Evolutionary conservation across 345 rosid genomes (phyloP).

Genomic region (Viola odorata): DNA sequence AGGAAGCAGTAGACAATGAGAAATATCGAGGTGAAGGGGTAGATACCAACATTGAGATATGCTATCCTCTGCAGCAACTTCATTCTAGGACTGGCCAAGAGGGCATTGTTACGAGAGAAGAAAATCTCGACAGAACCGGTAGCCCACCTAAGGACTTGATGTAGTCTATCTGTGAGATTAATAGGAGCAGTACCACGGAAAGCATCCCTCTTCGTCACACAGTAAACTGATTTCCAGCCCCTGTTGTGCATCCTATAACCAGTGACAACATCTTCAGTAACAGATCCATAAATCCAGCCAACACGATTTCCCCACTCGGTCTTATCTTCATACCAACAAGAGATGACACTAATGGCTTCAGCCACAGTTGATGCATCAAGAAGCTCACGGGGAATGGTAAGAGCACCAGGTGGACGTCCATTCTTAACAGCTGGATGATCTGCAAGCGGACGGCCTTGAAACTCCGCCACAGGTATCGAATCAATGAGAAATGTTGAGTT

Average conservation of each 20-base stretch:
- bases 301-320: constrained; percentile 98
- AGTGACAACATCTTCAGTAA: constrained; percentile 96
- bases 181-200: constrained; percentile 96
- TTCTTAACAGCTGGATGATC: constrained; percentile 93
- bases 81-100: constrained; percentile 81
- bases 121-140: constrained; percentile 97
- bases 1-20: constrained; percentile 97
- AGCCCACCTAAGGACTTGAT: constrained; percentile 97
- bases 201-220: constrained; percentile 95
- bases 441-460: constrained; percentile 95
- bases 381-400: constrained; percentile 80
- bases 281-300: constrained; percentile 99
- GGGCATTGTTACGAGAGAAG: constrained; percentile 93
- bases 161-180: constrained; percentile 94
- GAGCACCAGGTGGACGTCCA: constrained; percentile 95
- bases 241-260: constrained; percentile 98
- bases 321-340: constrained; percentile 99
- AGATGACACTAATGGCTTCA: constrained; percentile 93
- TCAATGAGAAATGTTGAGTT: constrained; percentile 80
- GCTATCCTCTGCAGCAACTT: constrained; percentile 87
- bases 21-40: constrained; percentile 92
- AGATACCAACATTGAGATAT: constrained; percentile 90
- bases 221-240: constrained; percentile 97
- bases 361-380: constrained; percentile 95
- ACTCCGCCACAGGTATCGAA: constrained; percentile 89